A percentile compares a stretch with the other conserved stretches of the same genome.
phyloP scores from a whole-genome alignment of 1,284 basidiomycete genomes.

The Puccinia coronata region DNA sequence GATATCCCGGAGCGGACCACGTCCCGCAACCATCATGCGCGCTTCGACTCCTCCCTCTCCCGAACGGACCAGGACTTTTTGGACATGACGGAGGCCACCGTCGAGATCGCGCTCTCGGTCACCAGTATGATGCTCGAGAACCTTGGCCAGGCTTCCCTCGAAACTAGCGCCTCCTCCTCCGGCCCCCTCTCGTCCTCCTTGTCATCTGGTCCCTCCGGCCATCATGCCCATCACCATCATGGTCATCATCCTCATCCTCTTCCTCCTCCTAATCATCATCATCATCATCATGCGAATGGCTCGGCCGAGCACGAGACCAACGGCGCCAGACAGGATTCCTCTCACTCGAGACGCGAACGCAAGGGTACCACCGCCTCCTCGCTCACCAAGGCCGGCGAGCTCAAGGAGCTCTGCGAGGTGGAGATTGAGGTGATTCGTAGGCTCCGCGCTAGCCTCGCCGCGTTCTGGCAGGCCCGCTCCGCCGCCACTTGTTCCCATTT shows the following conservation, averaged over 20 bases:
- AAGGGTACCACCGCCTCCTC: conserved; percentile 22
- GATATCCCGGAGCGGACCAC: conserved; percentile 21
- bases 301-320: conserved; percentile 48
- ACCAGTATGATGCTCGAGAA: conserved; percentile 62
- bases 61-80: conserved; percentile 61
- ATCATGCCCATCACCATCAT: no score
- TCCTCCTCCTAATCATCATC: no score
- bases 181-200: no score
- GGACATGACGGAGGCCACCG: conserved; percentile 61
- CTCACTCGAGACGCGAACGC: conserved; percentile 48
- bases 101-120: conserved; percentile 61
- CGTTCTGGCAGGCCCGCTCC: conserved; percentile 2
- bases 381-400: conserved; percentile 4
- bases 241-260: no score
- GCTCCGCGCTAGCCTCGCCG: conserved; percentile 17
- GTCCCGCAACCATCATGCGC: neutral
- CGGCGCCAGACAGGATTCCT: conserved; percentile 54
- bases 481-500: neutral
- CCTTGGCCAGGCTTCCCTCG: conserved; percentile 55
- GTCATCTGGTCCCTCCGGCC: no score
- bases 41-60: conserved; percentile 52
- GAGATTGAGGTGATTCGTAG: conserved; percentile 39
- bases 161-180: no score
- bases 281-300: conserved; percentile 27
- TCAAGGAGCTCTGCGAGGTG: conserved; percentile 42